Evolutionary conservation across 768 basidiomycete species (phyloP).

Genomic region (Mycena capillaripes): DNA sequence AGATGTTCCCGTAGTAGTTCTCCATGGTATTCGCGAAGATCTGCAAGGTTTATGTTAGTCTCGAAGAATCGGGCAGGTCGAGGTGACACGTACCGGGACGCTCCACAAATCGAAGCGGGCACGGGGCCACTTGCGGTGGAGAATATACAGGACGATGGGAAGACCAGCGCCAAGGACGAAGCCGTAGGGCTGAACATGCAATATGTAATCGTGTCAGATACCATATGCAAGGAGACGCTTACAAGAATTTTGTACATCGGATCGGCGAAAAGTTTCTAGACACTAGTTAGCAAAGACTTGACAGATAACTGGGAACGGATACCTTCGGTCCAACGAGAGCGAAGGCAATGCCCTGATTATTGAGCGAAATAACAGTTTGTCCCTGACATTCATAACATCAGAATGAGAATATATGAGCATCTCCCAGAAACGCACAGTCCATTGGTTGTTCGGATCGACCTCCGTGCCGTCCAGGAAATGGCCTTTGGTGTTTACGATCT

Average conservation of each 20-base stretch:
- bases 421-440: slow-evolving; percentile 36
- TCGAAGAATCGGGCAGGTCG: accelerated
- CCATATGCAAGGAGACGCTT: background rate
- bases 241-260: slow-evolving; percentile 41
- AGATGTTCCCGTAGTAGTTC: slow-evolving; percentile 42
- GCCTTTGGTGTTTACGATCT: slow-evolving; percentile 43
- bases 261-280: slow-evolving; percentile 38
- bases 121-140: slow-evolving; percentile 39
- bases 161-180: slow-evolving; percentile 40
- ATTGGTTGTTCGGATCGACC: slow-evolving; percentile 42
- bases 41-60: background rate
- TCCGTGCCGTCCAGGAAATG: slow-evolving; percentile 34
- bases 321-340: slow-evolving; percentile 41
- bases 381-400: slow-evolving; percentile 25
- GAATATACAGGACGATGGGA: slow-evolving; percentile 37
- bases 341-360: slow-evolving; percentile 44
- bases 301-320: too few relatives aligned
- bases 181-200: slow-evolving; percentile 40
- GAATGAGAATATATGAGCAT: background rate
- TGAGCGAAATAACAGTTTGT: slow-evolving; percentile 42
- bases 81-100: slow-evolving; percentile 29
- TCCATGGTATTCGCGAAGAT: slow-evolving; percentile 41
- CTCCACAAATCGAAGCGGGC: slow-evolving; percentile 40
- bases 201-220: background rate
- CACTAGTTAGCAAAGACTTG: background rate